These are phyloP conservation scores for Cryphonectria parasitica DNA, from an alignment of 2,329 filamentous ascomycete species.

Conservation along the genomic window DNA sequence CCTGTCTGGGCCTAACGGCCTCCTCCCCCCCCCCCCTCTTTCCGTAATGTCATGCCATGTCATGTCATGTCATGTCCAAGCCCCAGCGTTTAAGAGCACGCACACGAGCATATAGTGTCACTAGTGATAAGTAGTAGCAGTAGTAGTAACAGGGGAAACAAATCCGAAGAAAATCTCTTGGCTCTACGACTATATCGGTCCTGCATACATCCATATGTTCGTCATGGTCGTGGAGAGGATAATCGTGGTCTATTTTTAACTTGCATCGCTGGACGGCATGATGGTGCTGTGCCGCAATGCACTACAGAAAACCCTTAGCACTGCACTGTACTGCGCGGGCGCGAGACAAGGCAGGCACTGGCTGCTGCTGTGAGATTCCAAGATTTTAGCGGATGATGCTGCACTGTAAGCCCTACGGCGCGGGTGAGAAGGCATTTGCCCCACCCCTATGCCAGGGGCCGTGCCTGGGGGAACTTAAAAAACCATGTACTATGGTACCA, in stretches of 20 bases:
- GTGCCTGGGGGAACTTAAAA: slow-evolving; percentile 13
- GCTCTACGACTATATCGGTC: not conserved
- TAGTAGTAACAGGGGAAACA: not conserved
- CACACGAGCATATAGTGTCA: too few relatives aligned
- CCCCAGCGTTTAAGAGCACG: not conserved
- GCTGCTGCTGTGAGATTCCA: slow-evolving; percentile 11
- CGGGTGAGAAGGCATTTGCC: not conserved
- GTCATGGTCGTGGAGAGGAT: not conserved
- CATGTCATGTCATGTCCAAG: not conserved
- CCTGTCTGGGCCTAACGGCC: too few relatives aligned
- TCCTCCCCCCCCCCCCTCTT: too few relatives aligned
- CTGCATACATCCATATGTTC: not conserved
- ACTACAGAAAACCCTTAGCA: not conserved
- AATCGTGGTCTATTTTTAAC: not conserved
- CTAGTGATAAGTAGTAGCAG: too few relatives aligned
- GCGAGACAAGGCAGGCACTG: not conserved
- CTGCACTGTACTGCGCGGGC: slow-evolving; percentile 14
- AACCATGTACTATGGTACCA: not conserved
- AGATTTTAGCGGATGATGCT: not conserved
- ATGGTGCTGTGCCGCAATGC: not conserved
- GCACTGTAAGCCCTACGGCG: not conserved
- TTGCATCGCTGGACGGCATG: not conserved
- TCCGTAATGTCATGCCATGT: not conserved
- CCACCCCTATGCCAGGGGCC: slow-evolving; percentile 11
- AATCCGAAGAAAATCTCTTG: not conserved